Conservation (phyloP, 768 basidiomycete genomes). For the Rhodotorula paludigena region DNA sequence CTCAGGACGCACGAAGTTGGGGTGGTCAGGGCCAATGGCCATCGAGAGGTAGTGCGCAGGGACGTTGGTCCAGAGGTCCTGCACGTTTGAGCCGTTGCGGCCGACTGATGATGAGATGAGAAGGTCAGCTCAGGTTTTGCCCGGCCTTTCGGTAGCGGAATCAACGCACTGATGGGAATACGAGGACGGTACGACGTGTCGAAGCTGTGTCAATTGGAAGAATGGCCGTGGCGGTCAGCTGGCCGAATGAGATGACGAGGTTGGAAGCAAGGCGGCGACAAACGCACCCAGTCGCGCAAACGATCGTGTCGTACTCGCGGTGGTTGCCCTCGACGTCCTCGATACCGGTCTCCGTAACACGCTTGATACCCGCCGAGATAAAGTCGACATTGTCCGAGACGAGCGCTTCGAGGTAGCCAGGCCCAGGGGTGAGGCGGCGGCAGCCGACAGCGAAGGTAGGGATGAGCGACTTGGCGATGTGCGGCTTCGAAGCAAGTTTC, state of each 20-base stretch:
- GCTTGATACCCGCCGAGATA: conserved; percentile 50
- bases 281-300: conserved; percentile 59
- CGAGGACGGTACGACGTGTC: conserved; percentile 35
- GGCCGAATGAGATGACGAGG: background rate
- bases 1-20: conserved; percentile 52
- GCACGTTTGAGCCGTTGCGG: conserved; percentile 56
- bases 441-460: conserved; percentile 59
- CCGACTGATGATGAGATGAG: too few species aligned
- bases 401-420: conserved; percentile 64
- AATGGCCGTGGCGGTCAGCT: too few species aligned
- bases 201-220: background rate
- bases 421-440: conserved; percentile 63
- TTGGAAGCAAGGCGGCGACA: too few species aligned
- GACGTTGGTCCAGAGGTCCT: conserved; percentile 57
- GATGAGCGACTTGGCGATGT: conserved; percentile 53
- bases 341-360: conserved; percentile 57
- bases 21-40: conserved; percentile 58
- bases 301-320: conserved; percentile 58
- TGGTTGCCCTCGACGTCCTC: conserved; percentile 57
- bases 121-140: too few species aligned
- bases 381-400: conserved; percentile 56
- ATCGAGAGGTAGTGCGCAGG: conserved; percentile 60
- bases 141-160: too few species aligned
- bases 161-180: conserved; percentile 30
- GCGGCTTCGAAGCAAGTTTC: conserved; percentile 57